Evolutionary conservation across 2,329 filamentous ascomycete genomes (phyloP), one percentile per base, ranked within the genome.

Genomic region (Aphanoascus verrucosus): DNA sequence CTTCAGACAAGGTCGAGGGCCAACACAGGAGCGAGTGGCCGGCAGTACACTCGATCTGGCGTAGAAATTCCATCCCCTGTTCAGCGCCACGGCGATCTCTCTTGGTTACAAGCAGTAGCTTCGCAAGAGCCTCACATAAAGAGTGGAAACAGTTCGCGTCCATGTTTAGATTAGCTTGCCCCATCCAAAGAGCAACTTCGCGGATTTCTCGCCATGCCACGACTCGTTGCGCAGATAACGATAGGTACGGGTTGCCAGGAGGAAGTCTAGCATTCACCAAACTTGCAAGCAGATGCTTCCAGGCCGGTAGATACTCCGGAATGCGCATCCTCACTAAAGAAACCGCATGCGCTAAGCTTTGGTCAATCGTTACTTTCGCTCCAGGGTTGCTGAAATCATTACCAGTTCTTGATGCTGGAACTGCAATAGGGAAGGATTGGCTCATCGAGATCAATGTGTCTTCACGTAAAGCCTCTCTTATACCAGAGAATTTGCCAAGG

Each of bases 141-240:
- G 45, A 42, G 1, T 55, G 45, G 40, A 57, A 55, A 28, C 55
- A 51, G 19, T n/a, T 43, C 4, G 44, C 20, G 35, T 54, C 51
- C 34, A 54, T 9, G 28, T 8, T 43, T 28, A 54, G 15, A 20
- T 35, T 41, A 12, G 40, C 58, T 8, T 61, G 53, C 40, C 63
- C 59, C 68, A 72, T 71, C 63, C 63, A 68, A 15, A 59, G 53
- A 2, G 67, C 49, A 8, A 70, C 58, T 41, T 64, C 58, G 20
- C 65, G 37, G 6, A 63, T 59, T 48, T 69, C 68, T 53, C 68
- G 61, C 71, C 71, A 74, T 35, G 65, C 61, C 38, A 71, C 52
- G 43, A 72, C 60, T 48, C 62, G 60, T 44, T 70, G 64, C 23
- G 61, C 57, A 38, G 60, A 35, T 2, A 47, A 32, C n/a, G 47